Evolutionary conservation across 768 basidiomycete species (phyloP).

Genomic region (Lactarius sp.): DNA sequence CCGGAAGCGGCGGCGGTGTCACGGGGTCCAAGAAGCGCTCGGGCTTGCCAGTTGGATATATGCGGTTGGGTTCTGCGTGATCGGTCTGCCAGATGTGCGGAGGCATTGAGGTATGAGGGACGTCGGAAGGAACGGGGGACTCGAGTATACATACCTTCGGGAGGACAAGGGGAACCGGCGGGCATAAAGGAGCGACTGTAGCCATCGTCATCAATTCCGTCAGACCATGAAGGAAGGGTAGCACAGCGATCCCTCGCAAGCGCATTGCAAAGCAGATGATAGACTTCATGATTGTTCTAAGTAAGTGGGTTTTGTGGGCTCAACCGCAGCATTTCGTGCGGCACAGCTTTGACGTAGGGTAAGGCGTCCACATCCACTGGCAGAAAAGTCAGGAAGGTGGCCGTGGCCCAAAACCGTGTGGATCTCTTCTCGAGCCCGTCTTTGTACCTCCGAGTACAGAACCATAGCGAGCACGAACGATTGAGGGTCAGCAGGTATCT

Average conservation of each 20-base stretch:
- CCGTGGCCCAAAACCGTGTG: slow-evolving; percentile 24
- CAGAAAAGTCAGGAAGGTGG: slow-evolving; percentile 3
- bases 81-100: neutral
- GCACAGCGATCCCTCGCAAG: neutral
- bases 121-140: neutral
- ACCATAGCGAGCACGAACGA: slow-evolving; percentile 33
- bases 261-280: neutral
- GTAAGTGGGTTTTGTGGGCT: slow-evolving; percentile 1
- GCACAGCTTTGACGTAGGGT: slow-evolving; percentile 19
- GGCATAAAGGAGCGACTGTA: slow-evolving; percentile 19
- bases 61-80: slow-evolving; percentile 1
- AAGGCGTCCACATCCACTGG: slow-evolving; percentile 10
- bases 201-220: slow-evolving; percentile 1
- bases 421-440: slow-evolving; percentile 32
- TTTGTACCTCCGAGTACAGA: slow-evolving; percentile 31
- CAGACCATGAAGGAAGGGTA: slow-evolving; percentile 8
- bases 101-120: neutral
- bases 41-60: slow-evolving; percentile 8
- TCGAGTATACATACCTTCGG: neutral
- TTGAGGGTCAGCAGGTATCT: slow-evolving; percentile 21
- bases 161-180: slow-evolving; percentile 1
- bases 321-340: slow-evolving; percentile 22
- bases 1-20: neutral
- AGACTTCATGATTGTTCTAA: neutral
- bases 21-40: slow-evolving; percentile 16